phyloP scores from a whole-genome alignment of 805 yeast species.

The Candida ortonii region DNA sequence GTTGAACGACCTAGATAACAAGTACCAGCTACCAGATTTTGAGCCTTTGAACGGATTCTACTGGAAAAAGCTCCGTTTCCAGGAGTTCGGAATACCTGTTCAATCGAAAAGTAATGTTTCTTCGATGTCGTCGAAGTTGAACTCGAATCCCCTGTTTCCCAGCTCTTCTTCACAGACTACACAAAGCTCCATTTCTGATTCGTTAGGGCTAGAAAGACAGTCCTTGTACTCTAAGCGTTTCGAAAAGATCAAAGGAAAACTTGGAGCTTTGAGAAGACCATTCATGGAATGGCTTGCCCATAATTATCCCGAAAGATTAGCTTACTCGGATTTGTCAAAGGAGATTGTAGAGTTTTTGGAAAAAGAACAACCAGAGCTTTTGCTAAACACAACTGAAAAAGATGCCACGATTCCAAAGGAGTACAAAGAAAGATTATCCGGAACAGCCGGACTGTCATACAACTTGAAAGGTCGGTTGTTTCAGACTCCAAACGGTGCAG shows the following conservation, averaged over 20 bases:
- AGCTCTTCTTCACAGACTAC: constrained; percentile 20
- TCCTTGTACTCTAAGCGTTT: constrained; percentile 22
- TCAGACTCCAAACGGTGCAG: constrained; percentile 70
- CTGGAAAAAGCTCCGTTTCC: constrained; percentile 62
- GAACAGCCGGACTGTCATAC: constrained; percentile 77
- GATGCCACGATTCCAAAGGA: constrained; percentile 16
- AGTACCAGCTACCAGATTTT: constrained; percentile 66
- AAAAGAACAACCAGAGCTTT: constrained; percentile 18
- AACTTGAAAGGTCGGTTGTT: constrained; percentile 62
- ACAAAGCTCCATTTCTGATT: constrained; percentile 26
- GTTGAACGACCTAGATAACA: constrained; percentile 63
- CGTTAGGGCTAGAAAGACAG: constrained; percentile 25
- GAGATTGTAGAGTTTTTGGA: constrained; percentile 42
- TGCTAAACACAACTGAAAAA: constrained; percentile 4
- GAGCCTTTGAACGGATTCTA: constrained; percentile 60
- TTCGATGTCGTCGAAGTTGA: constrained; percentile 5
- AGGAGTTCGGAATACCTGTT: constrained; percentile 60
- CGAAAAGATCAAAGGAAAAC: constrained; percentile 33
- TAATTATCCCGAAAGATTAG: constrained; percentile 44
- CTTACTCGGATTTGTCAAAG: constrained; percentile 34
- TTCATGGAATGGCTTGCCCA: constrained; percentile 55
- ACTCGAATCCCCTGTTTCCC: constrained; percentile 42
- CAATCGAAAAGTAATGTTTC: constrained; percentile 18
- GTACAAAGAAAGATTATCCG: constrained; percentile 37
- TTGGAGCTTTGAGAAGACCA: constrained; percentile 47